Evolutionary conservation across 768 basidiomycete species (phyloP).

Genomic region (Mrakia frigida): DNA sequence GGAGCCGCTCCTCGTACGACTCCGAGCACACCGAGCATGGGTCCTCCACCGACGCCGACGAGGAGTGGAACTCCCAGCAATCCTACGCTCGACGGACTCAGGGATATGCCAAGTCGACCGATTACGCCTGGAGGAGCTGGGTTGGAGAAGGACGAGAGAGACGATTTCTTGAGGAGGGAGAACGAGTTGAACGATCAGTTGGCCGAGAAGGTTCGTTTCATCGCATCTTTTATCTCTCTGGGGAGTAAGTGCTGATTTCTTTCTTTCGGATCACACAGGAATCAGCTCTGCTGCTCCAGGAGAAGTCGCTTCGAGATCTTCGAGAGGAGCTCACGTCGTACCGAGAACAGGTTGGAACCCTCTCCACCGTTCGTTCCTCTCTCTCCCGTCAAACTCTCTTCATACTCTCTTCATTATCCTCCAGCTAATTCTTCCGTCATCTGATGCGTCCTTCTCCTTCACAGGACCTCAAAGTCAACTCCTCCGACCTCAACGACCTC

Average conservation of each 20-base stretch:
- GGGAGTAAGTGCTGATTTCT: background rate
- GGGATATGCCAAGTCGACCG: slow-evolving; percentile 74
- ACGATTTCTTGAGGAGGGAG: slow-evolving; percentile 92
- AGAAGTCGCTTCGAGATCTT: slow-evolving; percentile 81
- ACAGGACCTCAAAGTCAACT: slow-evolving; percentile 91
- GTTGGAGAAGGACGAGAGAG: slow-evolving; percentile 91
- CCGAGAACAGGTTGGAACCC: slow-evolving; percentile 63
- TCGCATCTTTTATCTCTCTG: too few species aligned
- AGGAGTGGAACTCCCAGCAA: slow-evolving; percentile 47
- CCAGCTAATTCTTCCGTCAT: too few species aligned
- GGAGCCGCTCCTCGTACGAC: slow-evolving; percentile 11
- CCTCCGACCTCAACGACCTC: slow-evolving; percentile 85
- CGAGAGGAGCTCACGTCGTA: slow-evolving; percentile 82
- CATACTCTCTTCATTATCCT: too few species aligned
- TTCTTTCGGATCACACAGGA: slow-evolving; percentile 49
- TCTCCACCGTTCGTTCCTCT: slow-evolving; percentile 20
- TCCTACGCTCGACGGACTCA: slow-evolving; percentile 67
- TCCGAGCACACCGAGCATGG: background rate
- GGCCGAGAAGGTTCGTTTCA: slow-evolving; percentile 59
- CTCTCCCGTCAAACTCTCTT: background rate
- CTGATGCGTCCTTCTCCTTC: slow-evolving; percentile 5
- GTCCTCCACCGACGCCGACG: slow-evolving; percentile 14
- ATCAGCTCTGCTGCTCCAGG: slow-evolving; percentile 66
- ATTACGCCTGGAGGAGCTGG: slow-evolving; percentile 76
- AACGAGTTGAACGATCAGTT: slow-evolving; percentile 92